A percentile compares a stretch with the other conserved stretches of the same genome.
phyloP scores from a whole-genome alignment of 768 basidiomycete genomes.

The Postia placenta region DNA sequence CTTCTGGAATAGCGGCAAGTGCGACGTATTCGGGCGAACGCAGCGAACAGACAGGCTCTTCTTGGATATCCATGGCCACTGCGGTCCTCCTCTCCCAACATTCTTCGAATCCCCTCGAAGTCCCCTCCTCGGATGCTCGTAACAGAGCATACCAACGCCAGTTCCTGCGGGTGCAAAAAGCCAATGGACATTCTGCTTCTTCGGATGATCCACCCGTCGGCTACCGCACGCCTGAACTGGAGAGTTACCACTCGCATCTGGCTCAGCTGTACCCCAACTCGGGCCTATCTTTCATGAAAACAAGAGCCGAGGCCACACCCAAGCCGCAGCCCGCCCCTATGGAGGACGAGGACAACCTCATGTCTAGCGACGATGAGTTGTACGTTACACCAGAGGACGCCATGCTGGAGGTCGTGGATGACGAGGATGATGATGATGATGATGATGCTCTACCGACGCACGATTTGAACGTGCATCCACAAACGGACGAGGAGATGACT shows the following conservation, averaged over 20 bases:
- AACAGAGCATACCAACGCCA: slow-evolving; percentile 40
- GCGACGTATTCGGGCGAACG: too few species aligned
- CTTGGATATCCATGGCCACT: slow-evolving; percentile 29
- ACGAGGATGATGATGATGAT: slow-evolving; percentile 15
- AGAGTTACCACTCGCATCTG: slow-evolving; percentile 46
- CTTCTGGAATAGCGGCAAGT: too few species aligned
- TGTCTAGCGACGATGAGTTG: slow-evolving; percentile 2
- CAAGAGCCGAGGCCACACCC: not conserved
- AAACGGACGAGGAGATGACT: slow-evolving; percentile 58
- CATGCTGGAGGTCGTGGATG: not conserved
- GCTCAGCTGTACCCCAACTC: slow-evolving; percentile 33
- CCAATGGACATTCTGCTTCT: slow-evolving; percentile 27
- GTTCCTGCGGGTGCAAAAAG: slow-evolving; percentile 25
- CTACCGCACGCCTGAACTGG: slow-evolving; percentile 33
- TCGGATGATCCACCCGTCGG: slow-evolving; percentile 49
- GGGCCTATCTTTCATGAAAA: not conserved
- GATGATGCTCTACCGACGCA: slow-evolving; percentile 23
- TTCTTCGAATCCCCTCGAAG: slow-evolving; percentile 70
- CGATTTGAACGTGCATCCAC: slow-evolving; percentile 29
- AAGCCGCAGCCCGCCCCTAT: not conserved
- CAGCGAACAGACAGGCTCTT: not conserved
- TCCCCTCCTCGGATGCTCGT: slow-evolving; percentile 52
- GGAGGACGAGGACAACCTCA: not conserved
- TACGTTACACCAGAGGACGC: not conserved
- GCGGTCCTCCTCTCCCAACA: slow-evolving; percentile 52